Base-by-base conservation (phyloP, 331 rosid species). In the Quercus lobata region DNA sequence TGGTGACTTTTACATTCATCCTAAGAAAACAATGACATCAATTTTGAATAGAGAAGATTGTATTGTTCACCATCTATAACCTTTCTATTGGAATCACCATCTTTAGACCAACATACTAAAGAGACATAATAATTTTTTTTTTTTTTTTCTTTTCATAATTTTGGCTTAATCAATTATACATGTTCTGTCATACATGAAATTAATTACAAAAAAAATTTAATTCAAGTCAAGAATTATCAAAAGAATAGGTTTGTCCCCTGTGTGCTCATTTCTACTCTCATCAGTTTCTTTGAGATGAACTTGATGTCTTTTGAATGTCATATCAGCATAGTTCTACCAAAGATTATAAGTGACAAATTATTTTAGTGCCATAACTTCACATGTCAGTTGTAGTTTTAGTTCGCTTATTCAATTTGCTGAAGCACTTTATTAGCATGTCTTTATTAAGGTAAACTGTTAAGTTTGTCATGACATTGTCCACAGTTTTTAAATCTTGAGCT, bases 1-100 rank as follows among this genome's bases (percentile, higher is more conserved):
- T 92, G 97, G 97, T 92, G 83, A 87, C 75, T 80, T 55, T 83
- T 53, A 58, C 55, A 18, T 68, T 15, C 72, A 34, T 34, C 8
- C 72, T 46, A 17, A 68, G 52, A 68, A 19, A 68, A 63, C 12
- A 12, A 68, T 34, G 27, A 68, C 16, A 30, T 18, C 6, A 17
- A 8, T 29, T 32, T 32, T 35, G 15, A 18, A 4, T 35, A 58
- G 22, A 66, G 32, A 49, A 56, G 69, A 72, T 49, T 81, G n/a
- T 74, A 73, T 74, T 12, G 14, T 22, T 49, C 54, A 49, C 54
- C 54, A 49, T 49, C 1, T 49, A 49, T 49, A 49, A 49, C 18
- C 18, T 49, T 49, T 49, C 18, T 49, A 14, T 65, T 30, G 12
- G 71, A 65, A 65, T 30, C 71, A 30, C 46, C 71, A 65, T 62